Conservation (phyloP, 768 basidiomycete genomes). For the Lanmaoa pseudosensibilis region DNA sequence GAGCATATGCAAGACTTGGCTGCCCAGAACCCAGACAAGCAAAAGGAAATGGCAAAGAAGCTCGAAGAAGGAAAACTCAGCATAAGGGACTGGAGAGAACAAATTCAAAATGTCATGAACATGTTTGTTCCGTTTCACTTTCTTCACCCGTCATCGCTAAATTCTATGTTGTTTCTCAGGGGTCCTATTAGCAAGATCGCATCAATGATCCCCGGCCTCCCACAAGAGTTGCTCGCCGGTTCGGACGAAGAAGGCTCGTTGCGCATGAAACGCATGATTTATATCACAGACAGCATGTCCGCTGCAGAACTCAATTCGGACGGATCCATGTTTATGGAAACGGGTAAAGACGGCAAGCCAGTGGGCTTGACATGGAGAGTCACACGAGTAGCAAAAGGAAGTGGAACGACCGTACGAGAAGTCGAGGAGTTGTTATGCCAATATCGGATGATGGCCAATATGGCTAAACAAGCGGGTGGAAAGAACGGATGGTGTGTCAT, state of each 20-base stretch:
- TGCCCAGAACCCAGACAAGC: constrained; percentile 90
- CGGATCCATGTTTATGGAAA: constrained; percentile 86
- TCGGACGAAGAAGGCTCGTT: constrained; percentile 89
- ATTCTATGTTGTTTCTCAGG: constrained; percentile 45
- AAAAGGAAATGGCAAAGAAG: constrained; percentile 98
- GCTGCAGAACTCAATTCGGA: constrained; percentile 92
- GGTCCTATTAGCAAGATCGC: constrained; percentile 99
- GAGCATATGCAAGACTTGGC: constrained; percentile 98
- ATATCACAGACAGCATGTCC: constrained; percentile 98
- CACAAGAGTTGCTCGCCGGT: constrained; percentile 86
- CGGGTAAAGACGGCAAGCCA: constrained; percentile 80
- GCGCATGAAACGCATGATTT: constrained; percentile 97
- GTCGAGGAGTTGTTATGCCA: constrained; percentile 98
- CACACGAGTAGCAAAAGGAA: constrained; percentile 85
- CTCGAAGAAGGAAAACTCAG: constrained; percentile 96
- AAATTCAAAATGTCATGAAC: constrained; percentile 96
- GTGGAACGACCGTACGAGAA: constrained; percentile 92
- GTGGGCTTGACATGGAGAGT: constrained; percentile 88
- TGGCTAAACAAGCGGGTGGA: constrained; percentile 97
- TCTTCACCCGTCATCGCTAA: constrained; percentile 7
- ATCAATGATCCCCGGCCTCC: constrained; percentile 97
- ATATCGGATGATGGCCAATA: constrained; percentile 98
- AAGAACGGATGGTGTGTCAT: constrained; percentile 85
- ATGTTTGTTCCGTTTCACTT: constrained; percentile 58
- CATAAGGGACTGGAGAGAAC: constrained; percentile 97